These are phyloP conservation scores for Pulveroboletus ravenelii DNA, from an alignment of 768 basidiomycete genomes.

Conservation along the genomic window DNA sequence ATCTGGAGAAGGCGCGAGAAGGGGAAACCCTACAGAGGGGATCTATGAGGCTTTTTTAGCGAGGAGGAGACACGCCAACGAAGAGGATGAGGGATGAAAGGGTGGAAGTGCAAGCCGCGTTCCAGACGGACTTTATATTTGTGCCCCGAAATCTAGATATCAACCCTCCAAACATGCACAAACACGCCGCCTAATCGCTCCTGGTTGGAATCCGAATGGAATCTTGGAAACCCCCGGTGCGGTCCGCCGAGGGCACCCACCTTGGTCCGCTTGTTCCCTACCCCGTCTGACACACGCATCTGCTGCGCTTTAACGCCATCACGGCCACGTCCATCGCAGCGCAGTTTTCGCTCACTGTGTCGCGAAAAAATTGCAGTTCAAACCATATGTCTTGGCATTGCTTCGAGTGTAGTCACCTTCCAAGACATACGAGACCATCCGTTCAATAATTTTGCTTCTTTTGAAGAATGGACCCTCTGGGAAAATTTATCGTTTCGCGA, in stretches of 20 bases:
- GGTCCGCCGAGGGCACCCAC: constrained; percentile 6
- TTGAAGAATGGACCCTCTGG: neutral
- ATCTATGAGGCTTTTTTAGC: constrained; percentile 24
- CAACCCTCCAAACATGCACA: constrained; percentile 22
- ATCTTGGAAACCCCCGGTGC: constrained; percentile 25
- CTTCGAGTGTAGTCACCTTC: neutral
- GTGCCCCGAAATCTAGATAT: constrained; percentile 22
- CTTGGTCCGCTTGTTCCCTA: constrained; percentile 23
- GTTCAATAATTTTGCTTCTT: neutral
- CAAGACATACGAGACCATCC: neutral
- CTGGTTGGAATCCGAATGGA: constrained; percentile 21
- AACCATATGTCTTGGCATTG: neutral
- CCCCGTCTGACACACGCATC: neutral
- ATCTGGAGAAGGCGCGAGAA: neutral
- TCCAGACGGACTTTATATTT: constrained; percentile 34
- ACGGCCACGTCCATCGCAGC: neutral
- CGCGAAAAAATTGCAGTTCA: neutral
- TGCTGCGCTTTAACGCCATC: constrained; percentile 14
- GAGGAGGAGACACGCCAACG: constrained; percentile 3
- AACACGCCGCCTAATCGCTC: constrained; percentile 18
- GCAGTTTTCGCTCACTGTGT: neutral
- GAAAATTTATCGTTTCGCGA: neutral
- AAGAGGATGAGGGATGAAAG: constrained; percentile 19
- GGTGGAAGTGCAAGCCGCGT: constrained; percentile 29
- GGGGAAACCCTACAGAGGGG: constrained; percentile 25